A percentile compares a stretch with the other conserved stretches of the same genome.
phyloP scores from a whole-genome alignment of 1,139 yeast species.

The Debaryomyces subglobosus region DNA sequence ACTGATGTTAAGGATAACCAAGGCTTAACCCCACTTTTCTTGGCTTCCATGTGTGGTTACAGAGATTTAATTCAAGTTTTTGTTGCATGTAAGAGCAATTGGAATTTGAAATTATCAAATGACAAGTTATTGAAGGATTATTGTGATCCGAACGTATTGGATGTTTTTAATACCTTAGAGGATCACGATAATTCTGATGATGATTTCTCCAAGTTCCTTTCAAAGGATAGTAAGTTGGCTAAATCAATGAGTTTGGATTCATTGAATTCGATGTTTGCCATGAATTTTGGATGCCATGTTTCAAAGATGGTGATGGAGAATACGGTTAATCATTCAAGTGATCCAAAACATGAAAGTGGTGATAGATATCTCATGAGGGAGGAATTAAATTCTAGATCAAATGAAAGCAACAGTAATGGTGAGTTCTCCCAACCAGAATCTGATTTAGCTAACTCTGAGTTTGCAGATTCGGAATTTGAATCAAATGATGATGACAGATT shows the following conservation, averaged over 20 bases:
- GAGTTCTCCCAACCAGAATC: conserved; percentile 4
- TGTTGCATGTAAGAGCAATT: conserved; percentile 66
- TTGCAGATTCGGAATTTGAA: conserved; percentile 49
- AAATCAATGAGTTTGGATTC: conserved; percentile 42
- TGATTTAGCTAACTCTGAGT: conserved; percentile 31
- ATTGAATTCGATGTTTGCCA: conserved; percentile 43
- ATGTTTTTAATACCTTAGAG: conserved; percentile 42
- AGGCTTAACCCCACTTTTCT: conserved; percentile 86
- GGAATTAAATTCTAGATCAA: conserved; percentile 14
- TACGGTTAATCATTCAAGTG: conserved; percentile 12
- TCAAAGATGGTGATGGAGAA: conserved; percentile 44
- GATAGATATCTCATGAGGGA: conserved; percentile 16
- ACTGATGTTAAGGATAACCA: conserved; percentile 74
- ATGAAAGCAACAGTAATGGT: not conserved
- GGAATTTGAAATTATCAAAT: conserved; percentile 56
- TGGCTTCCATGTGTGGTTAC: conserved; percentile 78
- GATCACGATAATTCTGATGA: conserved; percentile 17
- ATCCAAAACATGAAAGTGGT: conserved; percentile 13
- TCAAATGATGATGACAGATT: conserved; percentile 30
- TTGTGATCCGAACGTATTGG: conserved; percentile 70
- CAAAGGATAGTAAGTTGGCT: conserved; percentile 23
- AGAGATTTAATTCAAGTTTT: conserved; percentile 60
- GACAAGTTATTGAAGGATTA: conserved; percentile 57
- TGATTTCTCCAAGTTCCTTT: conserved; percentile 8
- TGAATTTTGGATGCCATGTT: conserved; percentile 44